These are phyloP conservation scores for Aurifilum marmelostoma DNA, from an alignment of 2,329 filamentous ascomycete species.

Conservation along the genomic window DNA sequence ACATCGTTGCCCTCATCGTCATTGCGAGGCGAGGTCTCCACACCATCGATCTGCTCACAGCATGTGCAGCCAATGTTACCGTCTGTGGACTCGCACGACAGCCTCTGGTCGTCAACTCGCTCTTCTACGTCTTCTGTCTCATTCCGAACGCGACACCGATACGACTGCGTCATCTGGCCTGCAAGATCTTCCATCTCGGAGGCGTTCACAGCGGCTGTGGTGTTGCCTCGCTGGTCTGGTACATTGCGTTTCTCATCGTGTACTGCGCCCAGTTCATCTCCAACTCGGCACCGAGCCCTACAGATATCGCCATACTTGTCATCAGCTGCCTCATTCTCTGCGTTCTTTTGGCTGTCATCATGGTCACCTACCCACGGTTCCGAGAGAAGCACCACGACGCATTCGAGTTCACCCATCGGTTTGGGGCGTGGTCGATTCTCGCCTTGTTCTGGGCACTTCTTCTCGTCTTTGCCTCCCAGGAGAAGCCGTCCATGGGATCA, in stretches of 20 bases:
- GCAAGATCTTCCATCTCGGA: conserved; percentile 57
- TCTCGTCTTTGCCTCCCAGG: conserved; percentile 40
- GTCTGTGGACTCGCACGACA: conserved; percentile 57
- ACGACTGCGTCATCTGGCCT: conserved; percentile 50
- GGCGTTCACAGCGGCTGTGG: conserved; percentile 56
- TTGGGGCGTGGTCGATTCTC: conserved; percentile 71
- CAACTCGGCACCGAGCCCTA: conserved; percentile 28
- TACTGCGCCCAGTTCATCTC: conserved; percentile 44
- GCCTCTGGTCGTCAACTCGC: conserved; percentile 54
- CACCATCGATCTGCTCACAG: conserved; percentile 22
- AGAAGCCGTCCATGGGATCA: conserved; percentile 15
- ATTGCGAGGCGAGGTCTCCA: conserved; percentile 32
- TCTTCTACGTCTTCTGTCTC: conserved; percentile 31
- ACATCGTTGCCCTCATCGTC: conserved; percentile 51
- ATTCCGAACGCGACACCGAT: conserved; percentile 50
- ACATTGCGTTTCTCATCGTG: conserved; percentile 31
- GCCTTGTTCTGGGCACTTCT: conserved; percentile 38
- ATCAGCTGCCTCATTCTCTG: conserved; percentile 60
- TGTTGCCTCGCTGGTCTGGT: conserved; percentile 53
- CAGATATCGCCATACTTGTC: conserved; percentile 42
- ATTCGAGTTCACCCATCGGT: conserved; percentile 74
- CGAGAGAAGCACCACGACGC: conserved; percentile 66
- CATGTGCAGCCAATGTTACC: conserved; percentile 52
- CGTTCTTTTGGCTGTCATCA: conserved; percentile 62
- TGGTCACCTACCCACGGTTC: conserved; percentile 65